Percentiles rank a stretch among this genome's conserved stretches.
Conservation (phyloP, 2,329 filamentous ascomycete genomes). For the Cercospora brassicicola region DNA sequence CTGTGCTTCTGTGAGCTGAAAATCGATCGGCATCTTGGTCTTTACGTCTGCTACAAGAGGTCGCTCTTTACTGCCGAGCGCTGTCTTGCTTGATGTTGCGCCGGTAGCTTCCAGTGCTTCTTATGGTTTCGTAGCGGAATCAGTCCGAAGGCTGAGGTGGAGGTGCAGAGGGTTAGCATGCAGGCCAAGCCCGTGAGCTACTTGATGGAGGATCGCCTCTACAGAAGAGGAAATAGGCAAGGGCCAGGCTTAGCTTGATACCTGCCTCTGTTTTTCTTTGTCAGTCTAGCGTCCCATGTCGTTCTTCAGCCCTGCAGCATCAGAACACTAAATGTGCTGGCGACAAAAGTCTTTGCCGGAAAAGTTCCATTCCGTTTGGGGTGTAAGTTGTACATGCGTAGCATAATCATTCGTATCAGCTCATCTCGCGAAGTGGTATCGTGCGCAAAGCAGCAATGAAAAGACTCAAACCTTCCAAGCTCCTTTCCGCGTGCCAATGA, state of each 20-base stretch:
- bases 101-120: neutral
- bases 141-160: neutral
- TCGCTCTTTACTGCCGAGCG: neutral
- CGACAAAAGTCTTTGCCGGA: neutral
- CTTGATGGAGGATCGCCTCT: slow-evolving; percentile 11
- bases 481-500: neutral
- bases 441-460: slow-evolving; percentile 14
- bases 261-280: neutral
- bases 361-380: neutral
- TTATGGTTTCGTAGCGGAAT: neutral
- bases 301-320: neutral
- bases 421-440: slow-evolving; percentile 14
- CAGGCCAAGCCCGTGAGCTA: slow-evolving; percentile 4
- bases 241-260: neutral
- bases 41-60: neutral
- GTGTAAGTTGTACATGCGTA: neutral
- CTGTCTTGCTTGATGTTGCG: neutral
- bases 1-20: slow-evolving; percentile 10
- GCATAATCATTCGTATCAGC: slow-evolving; percentile 8
- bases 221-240: slow-evolving; percentile 5
- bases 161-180: neutral
- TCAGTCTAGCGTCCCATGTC: neutral
- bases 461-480: neutral
- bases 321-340: neutral
- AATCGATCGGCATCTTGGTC: slow-evolving; percentile 13